Evolutionary conservation across 139 green algal genomes (phyloP).

Genomic region (Raphidocelis subcapitata): DNA sequence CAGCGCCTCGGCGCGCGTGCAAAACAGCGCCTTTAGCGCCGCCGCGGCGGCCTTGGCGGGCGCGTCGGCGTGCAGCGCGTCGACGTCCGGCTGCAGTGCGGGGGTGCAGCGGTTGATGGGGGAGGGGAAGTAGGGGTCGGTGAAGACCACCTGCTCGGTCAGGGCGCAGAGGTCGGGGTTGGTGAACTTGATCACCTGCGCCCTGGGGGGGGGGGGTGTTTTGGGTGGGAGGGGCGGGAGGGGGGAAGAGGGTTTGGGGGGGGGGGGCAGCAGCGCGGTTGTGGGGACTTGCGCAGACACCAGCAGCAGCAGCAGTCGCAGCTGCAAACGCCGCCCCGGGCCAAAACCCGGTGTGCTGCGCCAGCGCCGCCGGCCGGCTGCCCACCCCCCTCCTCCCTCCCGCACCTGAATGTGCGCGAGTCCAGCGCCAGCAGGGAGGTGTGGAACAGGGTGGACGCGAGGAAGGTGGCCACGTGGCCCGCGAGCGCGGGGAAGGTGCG

Average conservation of each 20-base stretch:
- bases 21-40: conserved; percentile 83
- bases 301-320: background rate
- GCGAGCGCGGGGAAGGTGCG: conserved; percentile 72
- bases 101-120: conserved; percentile 73
- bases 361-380: no score
- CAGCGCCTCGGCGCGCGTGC: conserved; percentile 74
- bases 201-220: conserved; percentile 26
- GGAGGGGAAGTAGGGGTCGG: conserved; percentile 81
- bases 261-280: background rate
- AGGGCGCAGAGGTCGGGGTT: conserved; percentile 92
- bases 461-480: conserved; percentile 71
- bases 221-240: background rate
- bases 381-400: no score
- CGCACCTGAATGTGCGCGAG: conserved; percentile 49
- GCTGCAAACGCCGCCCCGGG: no score
- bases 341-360: no score
- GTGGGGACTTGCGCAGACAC: background rate
- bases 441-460: conserved; percentile 84
- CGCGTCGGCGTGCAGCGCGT: conserved; percentile 64
- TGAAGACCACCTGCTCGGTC: conserved; percentile 97
- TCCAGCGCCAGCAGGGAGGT: conserved; percentile 79
- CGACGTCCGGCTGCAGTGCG: conserved; percentile 78
- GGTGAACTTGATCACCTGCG: conserved; percentile 47
- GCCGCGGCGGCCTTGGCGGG: conserved; percentile 64
- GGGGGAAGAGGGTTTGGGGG: background rate